Base-by-base conservation (phyloP, 2,329 filamentous ascomycete species). In the Colletotrichum sp. region DNA sequence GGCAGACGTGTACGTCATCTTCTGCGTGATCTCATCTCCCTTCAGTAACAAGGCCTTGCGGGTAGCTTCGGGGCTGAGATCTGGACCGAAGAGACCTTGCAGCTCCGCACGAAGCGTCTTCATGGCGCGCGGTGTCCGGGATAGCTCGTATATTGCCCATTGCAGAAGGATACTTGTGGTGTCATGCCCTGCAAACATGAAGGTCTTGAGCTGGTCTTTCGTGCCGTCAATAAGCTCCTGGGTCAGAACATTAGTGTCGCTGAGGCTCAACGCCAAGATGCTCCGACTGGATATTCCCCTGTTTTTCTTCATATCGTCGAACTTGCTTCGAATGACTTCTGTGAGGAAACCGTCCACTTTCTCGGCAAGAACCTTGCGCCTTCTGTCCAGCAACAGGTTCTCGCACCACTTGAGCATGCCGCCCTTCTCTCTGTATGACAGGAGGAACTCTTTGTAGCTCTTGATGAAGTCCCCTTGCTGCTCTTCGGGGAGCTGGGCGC, bases 181-280 rank as follows among this genome's bases (percentile, higher is more conserved):
- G 73, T 86, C 84, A 58, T 86, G 84, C 5, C 84, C 84, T 4
- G 83, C 84, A 51, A 86, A 83, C 15, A 85, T 76, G 74, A 86
- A 86, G 0, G 81, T 81, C 65, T 82, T 83, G 36, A 86, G 75
- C 73, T 85, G 83, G 66, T 84, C 82, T 43, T 78, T 79, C 5
- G 82, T 83, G 51, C 79, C 76, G 18, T 78, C 47, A 15, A 85
- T 43, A 13, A 82, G 65, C 8, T 78, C 74, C 1, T 76, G 72
- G n/a, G 79, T 80, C 31, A 84, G 74, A 1, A 73, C 43, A 3
- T 80, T 76, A 3, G 67, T 76, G 24, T 79, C 80, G 31, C 80
- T 78, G 5, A 85, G 77, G 29, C 80, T 81, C 4, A 85, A 77
- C 1, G 78, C 77, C 24, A 85, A 76, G 8, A 85, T 77, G 65